phyloP scores from a whole-genome alignment of 495 filamentous ascomycete species.

The Pyronema domesticum region DNA sequence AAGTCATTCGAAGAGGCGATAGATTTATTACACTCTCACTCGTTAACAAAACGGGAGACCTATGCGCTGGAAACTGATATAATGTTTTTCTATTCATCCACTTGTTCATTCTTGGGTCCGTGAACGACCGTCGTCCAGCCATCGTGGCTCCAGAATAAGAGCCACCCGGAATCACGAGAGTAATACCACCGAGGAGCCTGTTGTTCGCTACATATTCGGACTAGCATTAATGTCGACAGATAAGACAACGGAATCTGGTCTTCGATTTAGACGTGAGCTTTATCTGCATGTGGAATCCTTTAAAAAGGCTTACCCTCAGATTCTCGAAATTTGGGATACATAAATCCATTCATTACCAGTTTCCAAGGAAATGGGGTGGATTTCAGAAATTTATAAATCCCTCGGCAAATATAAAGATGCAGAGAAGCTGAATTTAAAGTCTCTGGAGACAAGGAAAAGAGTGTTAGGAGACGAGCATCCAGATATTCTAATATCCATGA shows the following conservation, averaged over 20 bases:
- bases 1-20: slow-evolving; percentile 2
- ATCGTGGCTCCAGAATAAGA: neutral
- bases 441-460: slow-evolving; percentile 16
- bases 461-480: slow-evolving; percentile 24
- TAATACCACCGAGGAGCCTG: too few species aligned
- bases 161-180: neutral
- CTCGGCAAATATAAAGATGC: slow-evolving; percentile 21
- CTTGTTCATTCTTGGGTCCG: slow-evolving; percentile 5
- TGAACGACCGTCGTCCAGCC: too few species aligned
- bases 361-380: neutral
- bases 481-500: slow-evolving; percentile 17
- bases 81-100: slow-evolving; percentile 8
- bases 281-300: slow-evolving; percentile 1
- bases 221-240: neutral
- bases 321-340: neutral
- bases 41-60: slow-evolving; percentile 1
- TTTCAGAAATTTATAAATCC: neutral
- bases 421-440: slow-evolving; percentile 17
- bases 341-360: neutral
- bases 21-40: slow-evolving; percentile 1
- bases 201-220: neutral
- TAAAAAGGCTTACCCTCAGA: neutral
- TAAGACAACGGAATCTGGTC: neutral
- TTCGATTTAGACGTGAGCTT: neutral
- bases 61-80: neutral